Percentiles rank a stretch among this genome's conserved stretches.
Conservation (phyloP, 306 rosid species). For the Begonia masoniana region DNA sequence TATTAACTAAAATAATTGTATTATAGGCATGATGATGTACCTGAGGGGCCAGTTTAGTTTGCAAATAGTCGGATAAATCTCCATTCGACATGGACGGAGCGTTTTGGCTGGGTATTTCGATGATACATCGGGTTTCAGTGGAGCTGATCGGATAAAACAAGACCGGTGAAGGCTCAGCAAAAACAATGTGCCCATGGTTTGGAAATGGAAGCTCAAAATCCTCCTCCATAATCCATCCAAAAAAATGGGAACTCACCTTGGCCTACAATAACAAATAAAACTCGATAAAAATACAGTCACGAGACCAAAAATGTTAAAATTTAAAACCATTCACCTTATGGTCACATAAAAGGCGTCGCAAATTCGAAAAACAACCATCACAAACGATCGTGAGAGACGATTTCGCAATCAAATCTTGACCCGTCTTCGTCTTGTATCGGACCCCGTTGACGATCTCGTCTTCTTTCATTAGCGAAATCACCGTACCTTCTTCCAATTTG, state of each 20-base stretch:
- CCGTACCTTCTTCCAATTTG: slow-evolving; percentile 14
- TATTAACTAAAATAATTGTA: too few relatives aligned
- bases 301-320: background rate
- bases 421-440: slow-evolving; percentile 7
- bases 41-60: slow-evolving; percentile 45
- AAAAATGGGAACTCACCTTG: slow-evolving; percentile 35
- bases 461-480: slow-evolving; percentile 5
- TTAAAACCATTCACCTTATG: slow-evolving; percentile 21
- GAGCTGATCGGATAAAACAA: slow-evolving; percentile 46
- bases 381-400: slow-evolving; percentile 46
- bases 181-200: slow-evolving; percentile 46
- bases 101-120: slow-evolving; percentile 45
- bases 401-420: slow-evolving; percentile 1
- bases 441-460: slow-evolving; percentile 9
- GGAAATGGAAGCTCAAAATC: slow-evolving; percentile 44
- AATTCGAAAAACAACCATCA: slow-evolving; percentile 51
- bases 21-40: slow-evolving; percentile 9
- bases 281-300: background rate
- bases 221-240: slow-evolving; percentile 46
- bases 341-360: slow-evolving; percentile 34
- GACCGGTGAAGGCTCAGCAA: slow-evolving; percentile 43
- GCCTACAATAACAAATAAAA: slow-evolving; percentile 16
- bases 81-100: slow-evolving; percentile 31
- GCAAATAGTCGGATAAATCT: slow-evolving; percentile 37
- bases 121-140: slow-evolving; percentile 42